These are phyloP conservation scores for Brassica incana DNA, from an alignment of 345 rosid genomes.

Conservation along the genomic window DNA sequence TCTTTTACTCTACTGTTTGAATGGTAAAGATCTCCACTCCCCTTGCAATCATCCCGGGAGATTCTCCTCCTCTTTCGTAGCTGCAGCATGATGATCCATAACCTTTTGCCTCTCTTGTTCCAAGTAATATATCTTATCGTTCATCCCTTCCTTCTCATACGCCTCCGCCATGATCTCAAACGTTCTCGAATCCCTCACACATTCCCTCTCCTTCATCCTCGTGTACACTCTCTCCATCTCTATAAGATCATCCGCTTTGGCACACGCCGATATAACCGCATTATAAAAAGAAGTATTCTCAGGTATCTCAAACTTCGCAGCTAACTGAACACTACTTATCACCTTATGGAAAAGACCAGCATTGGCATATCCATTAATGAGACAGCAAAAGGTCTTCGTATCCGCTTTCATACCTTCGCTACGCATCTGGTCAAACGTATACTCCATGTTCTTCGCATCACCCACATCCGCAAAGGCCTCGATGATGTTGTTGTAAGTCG, in stretches of 20 bases:
- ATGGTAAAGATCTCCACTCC: too few species aligned
- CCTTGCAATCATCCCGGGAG: conserved; percentile 24
- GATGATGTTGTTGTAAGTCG: conserved; percentile 85
- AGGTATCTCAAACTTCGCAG: conserved; percentile 71
- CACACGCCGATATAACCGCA: conserved; percentile 74
- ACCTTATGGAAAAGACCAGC: conserved; percentile 84
- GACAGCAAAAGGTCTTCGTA: conserved; percentile 84
- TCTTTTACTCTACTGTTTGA: not conserved
- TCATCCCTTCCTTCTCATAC: conserved; percentile 72
- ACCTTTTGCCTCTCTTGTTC: conserved; percentile 59
- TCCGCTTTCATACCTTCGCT: conserved; percentile 81
- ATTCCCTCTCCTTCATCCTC: conserved; percentile 73
- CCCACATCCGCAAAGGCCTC: conserved; percentile 90
- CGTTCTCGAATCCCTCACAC: conserved; percentile 56
- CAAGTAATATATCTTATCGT: conserved; percentile 72
- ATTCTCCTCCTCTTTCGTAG: conserved; percentile 22
- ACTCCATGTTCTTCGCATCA: conserved; percentile 87
- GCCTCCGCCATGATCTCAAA: conserved; percentile 74
- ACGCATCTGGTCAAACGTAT: conserved; percentile 81
- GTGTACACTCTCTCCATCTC: conserved; percentile 92
- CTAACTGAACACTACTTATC: conserved; percentile 63
- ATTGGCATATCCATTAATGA: conserved; percentile 77
- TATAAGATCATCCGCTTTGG: conserved; percentile 72
- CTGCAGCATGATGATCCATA: not conserved
- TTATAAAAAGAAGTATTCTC: conserved; percentile 71